Base-by-base conservation (phyloP, 2,329 filamentous ascomycete species). In the Penicillium verrucosum region DNA sequence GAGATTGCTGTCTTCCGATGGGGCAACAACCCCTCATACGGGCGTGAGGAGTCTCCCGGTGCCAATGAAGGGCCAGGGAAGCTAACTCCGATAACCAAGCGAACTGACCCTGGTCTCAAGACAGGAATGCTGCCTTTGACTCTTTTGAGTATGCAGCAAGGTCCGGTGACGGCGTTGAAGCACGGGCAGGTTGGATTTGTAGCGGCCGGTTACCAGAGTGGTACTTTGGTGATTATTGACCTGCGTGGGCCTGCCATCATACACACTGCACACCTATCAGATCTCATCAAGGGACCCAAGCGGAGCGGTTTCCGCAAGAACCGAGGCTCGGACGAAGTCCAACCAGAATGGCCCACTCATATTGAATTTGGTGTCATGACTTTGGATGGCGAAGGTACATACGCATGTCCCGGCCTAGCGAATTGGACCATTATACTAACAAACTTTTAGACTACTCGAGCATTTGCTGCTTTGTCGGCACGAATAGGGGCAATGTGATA, bases 361-460 rank as follows among this genome's bases (percentile, higher is more conserved):
- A 85, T 97, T 29, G 90, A 97, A 69, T 99, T 97, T 76, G 91
- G 90, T 51, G 90, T 96, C 45, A 88, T 99, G 86, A 95, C 89
- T 3, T 77, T 97, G 4, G 94, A 97, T 42, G 89, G 88, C n/a
- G 93, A 97, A 69, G 86, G 79, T 82, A 46, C 3, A 4, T 46
- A 73, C 64, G 21, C 18, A 14, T 23, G 14, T 30, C 16, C 25
- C 70, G 21, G 25, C n/a, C 36, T 18, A 44, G 1, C 2, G 12
- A 14, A 21, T 25, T 16, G 40, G 27, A 43, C 4, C 16, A 36
- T 7, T 6, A n/a, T 43, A 47, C 70, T 77, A 58, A 78, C 54
- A 18, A 18, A 18, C 5, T 5, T 23, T 18, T 54, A 81, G 84
- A 90, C 62, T 99, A 96, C 71, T 97, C 94, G 1, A 97, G 92